Base-by-base conservation (phyloP, 2,329 filamentous ascomycete genomes). In the Botrytis hyacinthi region DNA sequence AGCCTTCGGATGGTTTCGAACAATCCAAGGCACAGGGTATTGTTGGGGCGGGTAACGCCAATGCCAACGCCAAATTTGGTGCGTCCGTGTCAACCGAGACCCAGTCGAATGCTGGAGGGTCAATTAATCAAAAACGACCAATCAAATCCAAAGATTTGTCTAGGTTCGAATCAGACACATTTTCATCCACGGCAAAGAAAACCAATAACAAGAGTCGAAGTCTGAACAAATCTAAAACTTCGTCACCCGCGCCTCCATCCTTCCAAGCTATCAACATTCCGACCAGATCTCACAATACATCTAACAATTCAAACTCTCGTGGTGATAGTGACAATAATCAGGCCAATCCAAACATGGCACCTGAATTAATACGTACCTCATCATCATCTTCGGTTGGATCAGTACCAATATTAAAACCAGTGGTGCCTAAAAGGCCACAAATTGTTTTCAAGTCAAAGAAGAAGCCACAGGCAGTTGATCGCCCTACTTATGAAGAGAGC, bases 81-180 rank as follows among this genome's bases (percentile, higher is more conserved):
- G 75, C 74, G 73, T 78, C 78, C 61, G 75, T 77, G 71, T 75
- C 74, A 71, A 76, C 76, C 77, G 79, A 80, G 75, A 76, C 76
- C 71, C 76, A 75, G 54, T 75, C 72, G 44, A 72, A 72, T 48
- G n/a, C 65, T 70, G 68, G 65, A 51, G 61, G 71, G 40, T 73
- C 69, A 66, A 35, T 73, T 75, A 76, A 76, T 74, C 74, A 77
- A 44, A 72, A 71, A 40, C 77, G 71, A 70, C 78, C 79, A 79
- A 79, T 79, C 73, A 77, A 61, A 62, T 72, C 73, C 35, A 71
- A 74, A 61, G 59, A 73, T 57, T 76, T 75, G 71, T 72, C 74
- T 42, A 75, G 76, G n/a, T 77, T 79, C 72, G 80, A 78, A 76
- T 76, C 76, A 70, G 78, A 75, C 73, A 78, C 75, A 73, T 78